Evolutionary conservation across 805 yeast species (phyloP).

Genomic region (Lachancea lanzarotensis): DNA sequence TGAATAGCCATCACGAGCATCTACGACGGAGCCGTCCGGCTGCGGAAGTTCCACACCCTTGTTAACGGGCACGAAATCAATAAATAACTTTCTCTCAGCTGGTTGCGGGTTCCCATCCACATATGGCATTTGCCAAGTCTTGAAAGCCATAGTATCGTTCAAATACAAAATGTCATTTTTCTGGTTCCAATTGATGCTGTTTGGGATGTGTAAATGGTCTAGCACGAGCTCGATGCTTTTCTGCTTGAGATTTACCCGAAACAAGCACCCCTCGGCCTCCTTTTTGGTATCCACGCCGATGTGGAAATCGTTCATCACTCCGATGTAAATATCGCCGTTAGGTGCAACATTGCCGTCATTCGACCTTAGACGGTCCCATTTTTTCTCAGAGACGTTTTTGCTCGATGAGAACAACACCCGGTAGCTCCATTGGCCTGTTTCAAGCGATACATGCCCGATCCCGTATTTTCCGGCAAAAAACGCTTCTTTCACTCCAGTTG

Average conservation of each 20-base stretch:
- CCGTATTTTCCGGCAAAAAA: constrained; percentile 63
- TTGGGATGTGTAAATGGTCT: constrained; percentile 50
- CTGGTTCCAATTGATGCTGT: constrained; percentile 59
- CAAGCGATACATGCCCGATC: constrained; percentile 48
- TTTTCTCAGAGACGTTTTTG: constrained; percentile 30
- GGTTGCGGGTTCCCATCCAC: neutral
- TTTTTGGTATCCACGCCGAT: constrained; percentile 24
- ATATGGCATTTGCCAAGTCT: constrained; percentile 37
- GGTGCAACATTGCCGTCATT: constrained; percentile 83
- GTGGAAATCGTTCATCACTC: constrained; percentile 65
- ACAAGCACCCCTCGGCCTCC: constrained; percentile 49
- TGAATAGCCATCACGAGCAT: constrained; percentile 43
- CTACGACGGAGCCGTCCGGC: constrained; percentile 76
- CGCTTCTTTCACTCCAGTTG: constrained; percentile 37
- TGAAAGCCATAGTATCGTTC: constrained; percentile 46
- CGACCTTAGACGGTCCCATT: constrained; percentile 43
- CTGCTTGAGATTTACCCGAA: constrained; percentile 35
- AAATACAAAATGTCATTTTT: constrained; percentile 39
- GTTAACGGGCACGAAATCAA: constrained; percentile 31
- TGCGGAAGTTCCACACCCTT: constrained; percentile 39
- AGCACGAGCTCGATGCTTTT: constrained; percentile 29
- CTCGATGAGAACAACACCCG: constrained; percentile 32
- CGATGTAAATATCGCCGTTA: constrained; percentile 66
- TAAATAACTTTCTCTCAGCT: constrained; percentile 30
- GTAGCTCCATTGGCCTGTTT: constrained; percentile 34